A percentile compares a stretch with the other conserved stretches of the same genome.
Evolutionary conservation across 1,284 basidiomycete species (phyloP).

Genomic region (Athelia sp.): DNA sequence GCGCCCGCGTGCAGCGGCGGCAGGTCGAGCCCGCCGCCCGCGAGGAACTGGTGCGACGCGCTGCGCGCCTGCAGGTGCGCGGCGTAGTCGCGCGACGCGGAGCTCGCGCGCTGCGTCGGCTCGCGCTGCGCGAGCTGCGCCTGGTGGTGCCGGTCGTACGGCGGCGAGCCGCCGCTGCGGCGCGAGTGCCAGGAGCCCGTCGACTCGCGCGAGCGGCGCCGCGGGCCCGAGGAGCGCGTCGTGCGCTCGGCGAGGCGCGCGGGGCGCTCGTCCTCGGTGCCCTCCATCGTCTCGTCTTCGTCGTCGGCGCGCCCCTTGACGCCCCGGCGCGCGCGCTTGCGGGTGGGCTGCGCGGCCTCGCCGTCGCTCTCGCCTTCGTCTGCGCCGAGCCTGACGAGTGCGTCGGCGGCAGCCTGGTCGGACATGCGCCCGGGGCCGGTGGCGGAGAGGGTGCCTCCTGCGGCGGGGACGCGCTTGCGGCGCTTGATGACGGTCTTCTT

Average conservation of each 20-base stretch:
- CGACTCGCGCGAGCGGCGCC: conserved; percentile 13
- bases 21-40: conserved; percentile 43
- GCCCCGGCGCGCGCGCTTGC: conserved; percentile 46
- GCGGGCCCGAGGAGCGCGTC: background rate
- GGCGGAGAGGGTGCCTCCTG: conserved; percentile 32
- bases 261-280: conserved; percentile 31
- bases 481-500: conserved; percentile 99
- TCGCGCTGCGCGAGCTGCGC: conserved; percentile 28
- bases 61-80: conserved; percentile 21
- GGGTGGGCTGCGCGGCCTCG: conserved; percentile 49
- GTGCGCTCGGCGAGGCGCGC: conserved; percentile 11
- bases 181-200: conserved; percentile 17
- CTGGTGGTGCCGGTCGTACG: background rate
- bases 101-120: conserved; percentile 21
- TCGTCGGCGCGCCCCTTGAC: conserved; percentile 42
- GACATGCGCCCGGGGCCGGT: conserved; percentile 66
- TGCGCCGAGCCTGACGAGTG: conserved; percentile 57
- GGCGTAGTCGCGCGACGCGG: conserved; percentile 22
- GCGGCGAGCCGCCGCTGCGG: background rate
- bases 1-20: conserved; percentile 47
- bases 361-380: conserved; percentile 55
- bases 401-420: conserved; percentile 80
- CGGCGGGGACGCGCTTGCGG: conserved; percentile 90
- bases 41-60: conserved; percentile 23
- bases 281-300: conserved; percentile 38